A percentile compares a stretch with the other conserved stretches of the same genome.
Evolutionary conservation across 177 flowering plant genomes (phyloP).

Genomic region (Vitis hybrid): DNA sequence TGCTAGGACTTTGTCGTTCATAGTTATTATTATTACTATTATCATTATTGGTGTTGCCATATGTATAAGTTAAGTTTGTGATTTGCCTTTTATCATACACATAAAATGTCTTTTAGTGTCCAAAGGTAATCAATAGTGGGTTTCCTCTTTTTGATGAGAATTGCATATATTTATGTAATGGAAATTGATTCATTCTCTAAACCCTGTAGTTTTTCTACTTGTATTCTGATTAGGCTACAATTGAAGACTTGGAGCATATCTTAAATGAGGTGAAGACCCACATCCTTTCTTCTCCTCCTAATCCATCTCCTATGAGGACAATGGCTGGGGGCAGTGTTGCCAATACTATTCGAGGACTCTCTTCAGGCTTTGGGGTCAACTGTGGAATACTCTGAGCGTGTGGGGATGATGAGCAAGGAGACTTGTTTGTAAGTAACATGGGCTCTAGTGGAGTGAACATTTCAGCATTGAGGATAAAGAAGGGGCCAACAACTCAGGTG

Average conservation of each 20-base stretch:
- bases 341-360: conserved; percentile 84
- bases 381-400: conserved; percentile 86
- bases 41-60: too few relatives aligned
- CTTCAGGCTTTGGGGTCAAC: conserved; percentile 70
- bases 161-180: neutral
- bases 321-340: conserved; percentile 98
- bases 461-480: conserved; percentile 69
- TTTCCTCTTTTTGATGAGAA: neutral
- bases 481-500: conserved; percentile 80
- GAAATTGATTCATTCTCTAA: too few relatives aligned
- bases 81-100: too few relatives aligned
- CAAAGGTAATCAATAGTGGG: neutral
- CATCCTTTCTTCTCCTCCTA: conserved; percentile 42
- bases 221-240: conserved; percentile 44
- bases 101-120: too few relatives aligned
- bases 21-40: too few relatives aligned
- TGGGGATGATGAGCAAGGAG: conserved; percentile 90
- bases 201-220: neutral
- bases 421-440: conserved; percentile 67
- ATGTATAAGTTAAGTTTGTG: too few relatives aligned
- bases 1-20: too few relatives aligned
- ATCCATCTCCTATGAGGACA: conserved; percentile 50
- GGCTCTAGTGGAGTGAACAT: conserved; percentile 58
- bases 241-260: conserved; percentile 71
- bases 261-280: conserved; percentile 59